phyloP scores from a whole-genome alignment of 164 flowering plant species.

The grape (Vitis vinifera) region ASM3070453v1 NC_081811.1:23318501-23319000 shows the following conservation, averaged over 20 bases:
- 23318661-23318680: slow-evolving; percentile 23
- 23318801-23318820: background rate
- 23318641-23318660: slow-evolving; percentile 56
- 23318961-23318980: slow-evolving; percentile 21
- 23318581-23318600: background rate
- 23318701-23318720: slow-evolving; percentile 27
- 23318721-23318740: slow-evolving; percentile 51
- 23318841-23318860: slow-evolving; percentile 55
- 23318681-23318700: slow-evolving; percentile 30
- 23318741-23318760: background rate
- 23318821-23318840: background rate
- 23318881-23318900: slow-evolving; percentile 44
- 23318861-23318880: slow-evolving; percentile 66
- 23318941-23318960: slow-evolving; percentile 35
- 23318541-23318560: background rate
- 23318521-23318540: background rate
- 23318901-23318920: slow-evolving; percentile 54
- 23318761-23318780: background rate
- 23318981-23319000: slow-evolving; percentile 60
- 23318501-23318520: background rate
- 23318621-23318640: slow-evolving; percentile 60
- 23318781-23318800: background rate
- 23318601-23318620: slow-evolving; percentile 63
- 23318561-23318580: background rate
- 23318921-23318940: slow-evolving; percentile 59